Base-by-base conservation (phyloP, 1,284 basidiomycete species). In the Ustilago vetiveriae region DNA sequence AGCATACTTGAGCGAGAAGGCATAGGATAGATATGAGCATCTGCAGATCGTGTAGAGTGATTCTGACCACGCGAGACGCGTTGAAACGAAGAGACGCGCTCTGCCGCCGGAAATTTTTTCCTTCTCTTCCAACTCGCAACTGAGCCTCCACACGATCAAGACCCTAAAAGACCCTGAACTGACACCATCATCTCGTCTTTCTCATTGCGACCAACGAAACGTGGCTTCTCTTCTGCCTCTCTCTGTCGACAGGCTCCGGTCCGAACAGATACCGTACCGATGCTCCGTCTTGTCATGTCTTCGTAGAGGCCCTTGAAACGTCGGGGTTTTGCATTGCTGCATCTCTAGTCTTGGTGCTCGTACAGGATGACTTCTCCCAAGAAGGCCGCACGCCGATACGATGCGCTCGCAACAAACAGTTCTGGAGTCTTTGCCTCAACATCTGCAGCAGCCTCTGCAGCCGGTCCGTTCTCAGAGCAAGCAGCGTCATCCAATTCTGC, bases 101-200 rank as follows among this genome's bases (percentile, higher is more conserved):
- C 36, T 48, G 53, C 50, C 33, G 27, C 35, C 21, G 27, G 27
- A 46, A 29, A 39, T 65, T 65, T 52, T 64, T 40, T 1, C 9
- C 51, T 47, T 36, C 21, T 50, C n/a, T 19, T n/a, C n/a, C n/a
- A n/a, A n/a, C n/a, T n/a, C n/a, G n/a, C n/a, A 50, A 50, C 62
- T 65, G 50, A 65, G 55, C 55, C 62, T 65, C 62, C 62, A 65
- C 62, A 54, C 49, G 41, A 49, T 23, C 49, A 19, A 17, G 37
- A 24, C 33, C 23, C n/a, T n/a, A n/a, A n/a, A 37, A 19, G 33
- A 29, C 40, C 41, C 19, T 17, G 27, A 50, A 50, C 47, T 16
- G 21, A 17, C 22, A 23, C 17, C 46, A 23, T 14, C 42, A 33
- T 26, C 27, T n/a, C 17, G 21, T 42, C 40, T 6, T 7, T 16